Conservation (phyloP, 768 basidiomycete genomes). For the Boletus barrowsii region DNA sequence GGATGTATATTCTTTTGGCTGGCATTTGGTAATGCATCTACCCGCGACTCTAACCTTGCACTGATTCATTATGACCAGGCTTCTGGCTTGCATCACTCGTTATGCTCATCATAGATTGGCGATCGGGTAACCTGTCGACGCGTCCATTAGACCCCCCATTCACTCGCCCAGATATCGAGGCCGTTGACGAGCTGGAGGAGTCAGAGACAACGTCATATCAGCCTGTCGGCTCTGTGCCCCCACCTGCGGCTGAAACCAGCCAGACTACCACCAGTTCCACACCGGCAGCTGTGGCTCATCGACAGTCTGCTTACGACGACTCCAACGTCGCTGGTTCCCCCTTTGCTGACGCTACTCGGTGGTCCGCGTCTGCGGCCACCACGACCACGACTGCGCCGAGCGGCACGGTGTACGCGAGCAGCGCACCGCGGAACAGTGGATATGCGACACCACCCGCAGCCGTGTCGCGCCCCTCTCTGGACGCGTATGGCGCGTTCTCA, state of each 20-base stretch:
- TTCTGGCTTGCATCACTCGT: constrained; percentile 73
- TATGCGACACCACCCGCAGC: constrained; percentile 33
- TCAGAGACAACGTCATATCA: constrained; percentile 49
- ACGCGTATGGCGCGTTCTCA: constrained; percentile 87
- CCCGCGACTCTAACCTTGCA: neutral
- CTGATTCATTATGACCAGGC: constrained; percentile 37
- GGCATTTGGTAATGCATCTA: constrained; percentile 52
- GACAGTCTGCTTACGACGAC: constrained; percentile 27
- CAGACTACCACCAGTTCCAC: constrained; percentile 17
- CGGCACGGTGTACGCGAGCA: constrained; percentile 25
- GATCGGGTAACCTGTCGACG: constrained; percentile 52
- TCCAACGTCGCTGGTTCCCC: constrained; percentile 29
- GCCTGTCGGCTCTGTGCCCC: constrained; percentile 34
- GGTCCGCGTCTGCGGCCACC: constrained; percentile 32
- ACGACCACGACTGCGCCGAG: constrained; percentile 25
- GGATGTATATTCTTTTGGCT: constrained; percentile 89
- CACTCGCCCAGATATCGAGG: constrained; percentile 53
- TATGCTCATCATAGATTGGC: constrained; percentile 73
- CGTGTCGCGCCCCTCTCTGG: constrained; percentile 65
- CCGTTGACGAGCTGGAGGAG: constrained; percentile 50
- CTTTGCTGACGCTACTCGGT: constrained; percentile 56
- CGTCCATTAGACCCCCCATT: constrained; percentile 75
- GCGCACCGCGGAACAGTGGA: constrained; percentile 19
- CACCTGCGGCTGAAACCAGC: constrained; percentile 32
- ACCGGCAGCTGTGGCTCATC: constrained; percentile 7